A percentile compares a stretch with the other conserved stretches of the same genome.
Evolutionary conservation across 176 grass and related monocot genomes (phyloP).

Genomic region (Ananas comosus): DNA sequence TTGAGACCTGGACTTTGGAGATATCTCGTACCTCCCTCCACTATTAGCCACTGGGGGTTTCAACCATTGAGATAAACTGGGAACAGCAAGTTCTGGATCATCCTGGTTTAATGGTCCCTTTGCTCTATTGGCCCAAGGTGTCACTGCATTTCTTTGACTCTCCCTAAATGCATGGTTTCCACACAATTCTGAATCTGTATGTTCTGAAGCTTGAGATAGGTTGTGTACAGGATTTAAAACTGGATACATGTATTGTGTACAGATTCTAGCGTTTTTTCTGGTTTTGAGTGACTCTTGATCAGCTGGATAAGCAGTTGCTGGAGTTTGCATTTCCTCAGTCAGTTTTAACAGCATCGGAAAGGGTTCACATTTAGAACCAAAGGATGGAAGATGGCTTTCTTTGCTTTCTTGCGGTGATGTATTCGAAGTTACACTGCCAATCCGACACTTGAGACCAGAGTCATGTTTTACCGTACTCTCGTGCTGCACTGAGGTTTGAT

Average conservation of each 20-base stretch:
- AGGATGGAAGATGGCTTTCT: slow-evolving; percentile 6
- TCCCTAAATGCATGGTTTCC: slow-evolving; percentile 13
- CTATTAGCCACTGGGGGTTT: slow-evolving; percentile 54
- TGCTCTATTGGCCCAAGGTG: slow-evolving; percentile 22
- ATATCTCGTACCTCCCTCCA: slow-evolving; percentile 17
- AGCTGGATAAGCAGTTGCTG: slow-evolving; percentile 20
- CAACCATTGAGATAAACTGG: slow-evolving; percentile 75
- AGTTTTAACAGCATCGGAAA: slow-evolving; percentile 21
- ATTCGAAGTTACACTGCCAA: background rate
- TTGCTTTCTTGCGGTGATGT: slow-evolving; percentile 11
- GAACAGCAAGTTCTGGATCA: slow-evolving; percentile 32
- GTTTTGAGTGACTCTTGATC: slow-evolving; percentile 17
- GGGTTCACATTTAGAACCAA: slow-evolving; percentile 20
- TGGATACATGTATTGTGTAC: slow-evolving; percentile 16
- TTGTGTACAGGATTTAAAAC: slow-evolving; percentile 4
- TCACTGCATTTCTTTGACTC: slow-evolving; percentile 15
- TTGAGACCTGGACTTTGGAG: slow-evolving; percentile 31
- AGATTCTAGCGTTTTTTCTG: slow-evolving; percentile 16
- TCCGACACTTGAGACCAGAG: slow-evolving; percentile 7
- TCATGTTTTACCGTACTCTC: slow-evolving; percentile 10
- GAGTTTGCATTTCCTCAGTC: slow-evolving; percentile 16
- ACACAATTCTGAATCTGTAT: slow-evolving; percentile 2
- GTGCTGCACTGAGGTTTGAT: slow-evolving; percentile 16
- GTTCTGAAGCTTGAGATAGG: slow-evolving; percentile 16
- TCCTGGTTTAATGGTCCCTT: slow-evolving; percentile 18